phyloP scores from a whole-genome alignment of 306 rosid species.

The Dicorynia guianensis region DNA sequence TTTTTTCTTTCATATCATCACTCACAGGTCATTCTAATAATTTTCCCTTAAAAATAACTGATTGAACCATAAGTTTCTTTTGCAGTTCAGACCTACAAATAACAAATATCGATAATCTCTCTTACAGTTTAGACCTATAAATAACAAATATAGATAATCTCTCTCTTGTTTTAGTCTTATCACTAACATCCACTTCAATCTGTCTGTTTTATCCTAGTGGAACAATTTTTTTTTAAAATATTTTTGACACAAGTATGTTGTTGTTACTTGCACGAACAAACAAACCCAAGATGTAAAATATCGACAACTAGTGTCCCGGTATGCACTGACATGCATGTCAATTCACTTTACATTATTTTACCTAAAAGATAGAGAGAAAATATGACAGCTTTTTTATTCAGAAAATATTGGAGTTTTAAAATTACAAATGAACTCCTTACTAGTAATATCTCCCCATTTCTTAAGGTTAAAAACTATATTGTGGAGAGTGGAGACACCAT shows the following conservation, averaged over 20 bases:
- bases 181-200: not conserved
- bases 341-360: too few species aligned
- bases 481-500: too few species aligned
- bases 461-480: too few species aligned
- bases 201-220: not conserved
- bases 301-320: too few species aligned
- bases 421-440: too few species aligned
- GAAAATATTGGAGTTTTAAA: too few species aligned
- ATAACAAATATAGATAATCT: not conserved
- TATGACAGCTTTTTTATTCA: too few species aligned
- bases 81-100: not conserved
- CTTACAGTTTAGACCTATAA: not conserved
- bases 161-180: not conserved
- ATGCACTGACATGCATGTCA: too few species aligned
- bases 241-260: not conserved
- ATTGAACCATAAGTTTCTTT: not conserved
- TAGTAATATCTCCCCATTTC: too few species aligned
- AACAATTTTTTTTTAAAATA: not conserved
- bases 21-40: too few species aligned
- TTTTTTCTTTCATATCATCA: too few species aligned
- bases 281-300: slow-evolving; percentile 24
- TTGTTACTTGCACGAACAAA: slow-evolving; percentile 8
- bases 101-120: not conserved
- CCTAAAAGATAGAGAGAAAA: too few species aligned
- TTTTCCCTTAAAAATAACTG: not conserved